A percentile compares a stretch with the other conserved stretches of the same genome.
These are phyloP conservation scores for Sisymbrium irio DNA, from an alignment of 345 rosid species.

Conservation along the genomic window DNA sequence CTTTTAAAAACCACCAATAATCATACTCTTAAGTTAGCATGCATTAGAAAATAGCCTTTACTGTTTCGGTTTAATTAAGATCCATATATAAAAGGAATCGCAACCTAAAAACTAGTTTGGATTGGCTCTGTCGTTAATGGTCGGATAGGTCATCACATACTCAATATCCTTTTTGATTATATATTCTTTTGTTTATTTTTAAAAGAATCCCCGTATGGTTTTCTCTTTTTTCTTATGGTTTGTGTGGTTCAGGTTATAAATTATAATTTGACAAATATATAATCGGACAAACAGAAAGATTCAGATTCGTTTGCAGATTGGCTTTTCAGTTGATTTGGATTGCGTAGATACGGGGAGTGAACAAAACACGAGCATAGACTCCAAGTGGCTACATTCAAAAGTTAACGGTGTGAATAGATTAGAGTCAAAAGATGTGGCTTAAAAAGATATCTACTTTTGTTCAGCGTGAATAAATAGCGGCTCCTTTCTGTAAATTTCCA, in stretches of 20 bases:
- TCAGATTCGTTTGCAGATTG: neutral
- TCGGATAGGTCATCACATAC: neutral
- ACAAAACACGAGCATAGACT: conserved; percentile 16
- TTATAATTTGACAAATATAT: neutral
- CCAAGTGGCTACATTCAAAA: conserved; percentile 18
- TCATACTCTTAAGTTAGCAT: too few species aligned
- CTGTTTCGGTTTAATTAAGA: neutral
- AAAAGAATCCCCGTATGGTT: too few species aligned
- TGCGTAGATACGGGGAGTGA: conserved; percentile 9
- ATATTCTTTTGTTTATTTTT: too few species aligned
- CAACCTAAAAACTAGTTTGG: neutral
- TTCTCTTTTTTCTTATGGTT: neutral
- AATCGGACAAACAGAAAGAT: neutral
- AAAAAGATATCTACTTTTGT: conserved; percentile 9
- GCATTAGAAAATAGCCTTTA: neutral
- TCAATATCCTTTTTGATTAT: neutral
- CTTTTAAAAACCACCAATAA: too few species aligned
- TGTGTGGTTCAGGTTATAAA: neutral
- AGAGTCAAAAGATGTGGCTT: conserved; percentile 30
- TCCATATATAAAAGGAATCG: neutral
- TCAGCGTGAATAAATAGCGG: neutral
- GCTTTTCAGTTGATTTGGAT: conserved; percentile 1
- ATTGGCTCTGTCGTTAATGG: neutral
- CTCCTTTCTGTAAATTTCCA: neutral
- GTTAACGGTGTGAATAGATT: conserved; percentile 24